Base-by-base conservation (phyloP, 768 basidiomycete genomes). In the Mycena metata region DNA sequence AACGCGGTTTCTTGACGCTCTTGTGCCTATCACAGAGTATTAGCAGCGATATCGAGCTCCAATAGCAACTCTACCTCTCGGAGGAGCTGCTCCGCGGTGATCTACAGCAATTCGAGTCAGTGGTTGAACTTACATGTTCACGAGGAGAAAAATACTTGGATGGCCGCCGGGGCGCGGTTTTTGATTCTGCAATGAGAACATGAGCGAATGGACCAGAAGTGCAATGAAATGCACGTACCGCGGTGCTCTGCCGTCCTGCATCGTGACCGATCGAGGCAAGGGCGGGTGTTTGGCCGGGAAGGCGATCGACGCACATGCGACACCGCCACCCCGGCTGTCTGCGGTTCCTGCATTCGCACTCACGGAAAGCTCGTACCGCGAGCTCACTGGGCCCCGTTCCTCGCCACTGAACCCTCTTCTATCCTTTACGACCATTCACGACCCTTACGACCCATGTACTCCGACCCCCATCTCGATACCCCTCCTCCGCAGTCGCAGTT, bases 61-160 rank as follows among this genome's bases (percentile, higher is more conserved):
- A 51, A 19, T 10, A 42, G 3, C 42, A 63, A 26, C 2, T 80
- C 52, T 77, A 93, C 94, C 84, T 99, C 98, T 74, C 98, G 92
- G 12, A 99, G 85, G 47, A 99, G 90, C 82, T 99, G 98, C 81
- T 99, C 98, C 16, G 98, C 95, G 65, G 98, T 99, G 82, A 99
- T 96, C 95, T 98, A 81, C 24, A 67, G 45, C 51, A 56, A 69
- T 54, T 60, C 69, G 70, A 67, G 56, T 62, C 51, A 66, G 64
- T 36, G 55, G 35, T 59, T 57, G 55, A 60, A 54, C 64, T 49
- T 43, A 26, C 12, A 35, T 26, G 16, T 39, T 47, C 41, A 58
- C 30, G 54, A 71, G 35, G 36, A 60, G 64, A 59, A 78, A n/a
- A 88, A 69, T 58, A 94, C 95, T 81, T 97, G 96, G 68, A 98